A percentile compares a stretch with the other conserved stretches of the same genome.
phyloP scores from a whole-genome alignment of 139 green algal species.

The Marvania coccoides region DNA sequence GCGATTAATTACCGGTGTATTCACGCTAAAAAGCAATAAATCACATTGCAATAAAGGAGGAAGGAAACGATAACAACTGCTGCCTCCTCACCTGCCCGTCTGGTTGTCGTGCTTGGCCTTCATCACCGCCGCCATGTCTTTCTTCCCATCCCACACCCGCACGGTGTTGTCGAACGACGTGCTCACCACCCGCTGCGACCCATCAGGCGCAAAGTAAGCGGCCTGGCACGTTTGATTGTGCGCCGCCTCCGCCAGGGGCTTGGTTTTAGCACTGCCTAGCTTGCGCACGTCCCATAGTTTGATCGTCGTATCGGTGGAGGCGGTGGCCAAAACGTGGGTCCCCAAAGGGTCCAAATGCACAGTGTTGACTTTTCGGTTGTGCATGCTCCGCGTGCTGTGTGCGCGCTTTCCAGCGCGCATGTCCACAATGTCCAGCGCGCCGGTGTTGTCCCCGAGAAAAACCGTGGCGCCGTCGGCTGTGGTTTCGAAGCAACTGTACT shows the following conservation, averaged over 20 bases:
- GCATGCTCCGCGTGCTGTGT: neutral
- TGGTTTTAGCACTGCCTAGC: constrained; percentile 13
- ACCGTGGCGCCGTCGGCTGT: constrained; percentile 18
- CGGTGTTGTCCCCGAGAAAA: constrained; percentile 25
- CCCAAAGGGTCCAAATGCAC: constrained; percentile 19
- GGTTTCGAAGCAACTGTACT: constrained; percentile 48
- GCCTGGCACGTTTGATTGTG: constrained; percentile 34
- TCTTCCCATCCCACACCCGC: constrained; percentile 43
- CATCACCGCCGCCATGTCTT: constrained; percentile 5
- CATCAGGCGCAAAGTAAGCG: constrained; percentile 44
- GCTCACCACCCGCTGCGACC: constrained; percentile 39
- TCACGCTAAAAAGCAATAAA: neutral
- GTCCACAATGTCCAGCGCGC: constrained; percentile 14
- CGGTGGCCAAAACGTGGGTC: constrained; percentile 46
- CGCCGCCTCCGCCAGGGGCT: neutral
- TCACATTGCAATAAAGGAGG: neutral
- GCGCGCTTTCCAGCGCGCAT: neutral
- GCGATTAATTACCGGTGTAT: neutral
- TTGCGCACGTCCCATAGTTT: constrained; percentile 53
- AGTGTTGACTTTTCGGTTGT: constrained; percentile 58
- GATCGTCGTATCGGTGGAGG: constrained; percentile 59
- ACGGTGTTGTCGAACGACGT: constrained; percentile 66
- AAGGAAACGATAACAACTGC: constrained; percentile 25
- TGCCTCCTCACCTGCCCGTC: constrained; percentile 55
- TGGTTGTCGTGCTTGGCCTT: constrained; percentile 54